phyloP scores from a whole-genome alignment of 257 asterid species.

The Handroanthus guayacan region DNA sequence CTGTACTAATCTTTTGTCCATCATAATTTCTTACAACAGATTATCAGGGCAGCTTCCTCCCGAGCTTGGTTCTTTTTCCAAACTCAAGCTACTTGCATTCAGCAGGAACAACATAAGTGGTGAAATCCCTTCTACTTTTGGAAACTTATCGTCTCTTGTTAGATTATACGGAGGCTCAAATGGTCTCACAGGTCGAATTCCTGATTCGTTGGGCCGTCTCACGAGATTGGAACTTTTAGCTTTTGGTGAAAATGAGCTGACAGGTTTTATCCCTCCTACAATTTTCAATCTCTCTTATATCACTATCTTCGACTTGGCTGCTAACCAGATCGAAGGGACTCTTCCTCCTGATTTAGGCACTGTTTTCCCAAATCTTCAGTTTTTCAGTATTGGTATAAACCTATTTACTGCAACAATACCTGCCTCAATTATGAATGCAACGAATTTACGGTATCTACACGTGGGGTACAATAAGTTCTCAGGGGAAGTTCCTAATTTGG shows the following conservation, averaged over 20 bases:
- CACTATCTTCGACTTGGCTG: constrained; percentile 29
- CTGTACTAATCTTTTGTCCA: constrained; percentile 31
- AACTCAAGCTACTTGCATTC: constrained; percentile 20
- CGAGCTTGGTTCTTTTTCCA: constrained; percentile 25
- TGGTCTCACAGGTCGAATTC: constrained; percentile 33
- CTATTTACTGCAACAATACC: constrained; percentile 36
- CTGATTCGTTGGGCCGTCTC: constrained; percentile 29
- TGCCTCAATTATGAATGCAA: constrained; percentile 31
- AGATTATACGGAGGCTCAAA: constrained; percentile 31
- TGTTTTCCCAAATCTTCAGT: constrained; percentile 33
- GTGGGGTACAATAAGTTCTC: constrained; percentile 27
- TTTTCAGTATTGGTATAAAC: constrained; percentile 36
- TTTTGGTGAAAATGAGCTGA: constrained; percentile 33
- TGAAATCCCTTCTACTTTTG: constrained; percentile 37
- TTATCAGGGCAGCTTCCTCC: constrained; percentile 27
- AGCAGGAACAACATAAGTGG: constrained; percentile 36
- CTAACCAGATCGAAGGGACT: constrained; percentile 30
- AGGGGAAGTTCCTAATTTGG: constrained; percentile 38
- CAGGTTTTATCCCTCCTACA: constrained; percentile 29
- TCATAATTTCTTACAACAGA: constrained; percentile 32
- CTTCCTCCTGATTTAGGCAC: constrained; percentile 34
- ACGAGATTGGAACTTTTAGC: constrained; percentile 24
- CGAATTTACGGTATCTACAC: constrained; percentile 22
- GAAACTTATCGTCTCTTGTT: constrained; percentile 37
- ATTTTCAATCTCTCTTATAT: constrained; percentile 39